These are phyloP conservation scores for Batrachochytrium dendrobatidis DNA, from an alignment of 371 early-diverging fungal genomes.

Conservation along the genomic window DNA sequence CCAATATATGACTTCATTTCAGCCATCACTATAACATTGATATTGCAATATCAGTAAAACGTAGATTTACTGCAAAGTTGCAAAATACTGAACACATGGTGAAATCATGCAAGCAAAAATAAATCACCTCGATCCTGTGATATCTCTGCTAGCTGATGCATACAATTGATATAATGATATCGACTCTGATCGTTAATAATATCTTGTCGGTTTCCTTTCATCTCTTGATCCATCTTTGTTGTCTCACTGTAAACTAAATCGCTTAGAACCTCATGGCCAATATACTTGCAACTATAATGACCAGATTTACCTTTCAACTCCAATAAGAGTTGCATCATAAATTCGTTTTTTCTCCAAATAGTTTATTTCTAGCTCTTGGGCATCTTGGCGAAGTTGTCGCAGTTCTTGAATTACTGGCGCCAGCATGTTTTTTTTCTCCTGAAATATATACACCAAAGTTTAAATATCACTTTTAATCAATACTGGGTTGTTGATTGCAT, in stretches of 20 bases:
- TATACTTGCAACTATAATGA: not conserved
- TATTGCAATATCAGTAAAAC: not conserved
- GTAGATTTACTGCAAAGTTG: not conserved
- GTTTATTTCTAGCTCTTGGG: conserved; percentile 38
- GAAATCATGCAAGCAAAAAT: not conserved
- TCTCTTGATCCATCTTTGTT: conserved; percentile 30
- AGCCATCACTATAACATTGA: conserved; percentile 29
- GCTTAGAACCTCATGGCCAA: not conserved
- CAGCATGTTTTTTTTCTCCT: conserved; percentile 40
- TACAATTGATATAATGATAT: conserved; percentile 33
- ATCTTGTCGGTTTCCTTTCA: conserved; percentile 32
- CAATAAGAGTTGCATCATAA: conserved; percentile 44
- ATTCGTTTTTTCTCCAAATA: conserved; percentile 39
- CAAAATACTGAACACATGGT: not conserved
- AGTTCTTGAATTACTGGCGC: conserved; percentile 47
- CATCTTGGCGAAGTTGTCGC: conserved; percentile 27
- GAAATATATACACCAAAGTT: no score
- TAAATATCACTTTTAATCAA: not conserved
- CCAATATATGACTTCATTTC: conserved; percentile 54
- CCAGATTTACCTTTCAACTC: conserved; percentile 34
- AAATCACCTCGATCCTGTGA: conserved; percentile 34
- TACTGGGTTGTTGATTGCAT: not conserved
- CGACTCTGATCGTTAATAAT: conserved; percentile 37
- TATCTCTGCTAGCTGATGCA: conserved; percentile 28
- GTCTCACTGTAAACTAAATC: conserved; percentile 26